A percentile compares a stretch with the other conserved stretches of the same genome.
Evolutionary conservation across 2,329 filamentous ascomycete species (phyloP).

Genomic region (Ceratocystis alfenasii): DNA sequence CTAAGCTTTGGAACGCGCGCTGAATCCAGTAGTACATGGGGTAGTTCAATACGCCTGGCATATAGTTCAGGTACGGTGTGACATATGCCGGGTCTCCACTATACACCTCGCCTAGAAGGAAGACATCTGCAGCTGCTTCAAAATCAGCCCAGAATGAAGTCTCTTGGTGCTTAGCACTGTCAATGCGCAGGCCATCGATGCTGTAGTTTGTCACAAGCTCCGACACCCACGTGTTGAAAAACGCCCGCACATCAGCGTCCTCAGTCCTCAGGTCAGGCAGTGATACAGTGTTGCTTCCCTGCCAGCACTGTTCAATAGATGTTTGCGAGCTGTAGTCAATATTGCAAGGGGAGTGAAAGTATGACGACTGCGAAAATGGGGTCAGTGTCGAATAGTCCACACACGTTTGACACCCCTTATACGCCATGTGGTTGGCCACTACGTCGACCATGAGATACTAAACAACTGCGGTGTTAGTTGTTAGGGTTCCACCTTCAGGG

Average conservation of each 20-base stretch:
- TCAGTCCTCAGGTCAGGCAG: slow-evolving; percentile 68
- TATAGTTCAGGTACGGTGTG: slow-evolving; percentile 42
- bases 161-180: slow-evolving; percentile 55
- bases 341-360: slow-evolving; percentile 46
- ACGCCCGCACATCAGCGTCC: slow-evolving; percentile 51
- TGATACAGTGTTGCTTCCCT: slow-evolving; percentile 35
- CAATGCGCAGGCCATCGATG: slow-evolving; percentile 55
- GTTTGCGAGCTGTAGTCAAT: slow-evolving; percentile 39
- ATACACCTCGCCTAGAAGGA: slow-evolving; percentile 54
- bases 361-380: slow-evolving; percentile 42
- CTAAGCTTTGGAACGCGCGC: slow-evolving; percentile 20
- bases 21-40: slow-evolving; percentile 23
- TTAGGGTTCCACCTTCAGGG: not conserved
- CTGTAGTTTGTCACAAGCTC: slow-evolving; percentile 61
- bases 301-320: slow-evolving; percentile 36
- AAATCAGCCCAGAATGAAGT: slow-evolving; percentile 40
- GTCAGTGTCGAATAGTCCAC: slow-evolving; percentile 44
- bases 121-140: slow-evolving; percentile 45
- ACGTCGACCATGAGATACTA: slow-evolving; percentile 45
- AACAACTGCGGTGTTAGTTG: not conserved
- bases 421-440: slow-evolving; percentile 43
- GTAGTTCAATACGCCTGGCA: slow-evolving; percentile 40
- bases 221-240: slow-evolving; percentile 52
- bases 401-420: slow-evolving; percentile 32
- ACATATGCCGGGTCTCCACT: slow-evolving; percentile 43